Evolutionary conservation across 306 rosid genomes (phyloP), one percentile per base, ranked within the genome.

Genomic region (Prunus mongolica): DNA sequence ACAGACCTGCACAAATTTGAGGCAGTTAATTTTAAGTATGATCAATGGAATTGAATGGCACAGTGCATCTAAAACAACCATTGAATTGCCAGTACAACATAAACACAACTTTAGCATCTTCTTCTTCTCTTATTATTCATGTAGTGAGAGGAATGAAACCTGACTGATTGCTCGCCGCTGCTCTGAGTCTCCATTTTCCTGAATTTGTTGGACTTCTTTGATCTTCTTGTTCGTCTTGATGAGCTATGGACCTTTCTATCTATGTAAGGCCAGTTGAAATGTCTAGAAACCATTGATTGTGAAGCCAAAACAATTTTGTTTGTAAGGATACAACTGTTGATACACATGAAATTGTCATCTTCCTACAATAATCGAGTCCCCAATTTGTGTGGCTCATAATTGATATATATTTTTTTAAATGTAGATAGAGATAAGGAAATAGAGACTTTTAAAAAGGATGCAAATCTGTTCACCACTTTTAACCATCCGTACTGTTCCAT

Each of bases 161-260:
- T 34, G 38, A 5, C 38, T 34, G 38, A 34, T 34, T 34, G 38
- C 38, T 34, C 38, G 38, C 38, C 38, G 5, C 38, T 34, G 8
- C 8, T 34, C 38, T 34, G 8, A 34, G 80, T 14, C 76, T 81
- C 88, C 88, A 84, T 83, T 30, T 67, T 55, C 38, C 60, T 76
- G 1, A 58, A 24, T 32, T 38, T 72, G 32, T 56, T 28, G n/a
- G 2, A 13, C 13, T 11, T n/a, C 4, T 12, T 27, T 19, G 38
- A 34, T 5, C 38, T 34, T 71, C 11, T 38, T 71, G 50, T 1
- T 8, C 74, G 3, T 70, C 2, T 9, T 46, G 8, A n/a, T 45
- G 56, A 13, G 56, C 20, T 51, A 51, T 16, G 56, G 56, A 51
- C 16, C 56, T 50, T 12, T 15, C 55, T 13, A 49, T 49, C 54